Evolutionary conservation across 768 basidiomycete species (phyloP), one percentile per base, ranked within the genome.

Genomic region (Suillus lakei): DNA sequence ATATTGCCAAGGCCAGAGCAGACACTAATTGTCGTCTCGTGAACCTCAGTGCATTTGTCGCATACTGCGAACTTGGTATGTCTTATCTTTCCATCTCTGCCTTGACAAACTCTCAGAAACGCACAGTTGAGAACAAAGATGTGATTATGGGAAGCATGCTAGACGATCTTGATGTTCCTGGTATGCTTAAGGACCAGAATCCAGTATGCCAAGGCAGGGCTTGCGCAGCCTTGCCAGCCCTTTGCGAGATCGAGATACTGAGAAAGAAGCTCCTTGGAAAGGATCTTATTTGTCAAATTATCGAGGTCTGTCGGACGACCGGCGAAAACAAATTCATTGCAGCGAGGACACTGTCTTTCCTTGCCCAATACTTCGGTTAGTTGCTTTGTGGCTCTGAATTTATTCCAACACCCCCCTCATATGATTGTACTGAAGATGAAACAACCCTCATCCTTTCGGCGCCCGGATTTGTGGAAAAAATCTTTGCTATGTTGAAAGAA

Each of bases 221-320:
- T 39, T 77, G 76, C 68, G 69, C 67, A 8, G 77, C 66, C 50
- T 36, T 76, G 4, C 76, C 76, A 0, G 71, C 75, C 8, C 73
- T 76, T 44, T 77, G 71, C 65, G 72, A 74, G 43, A 62, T 66
- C 18, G 0, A 28, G 3, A 64, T 65, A 2, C 50, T 77, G 34
- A 69, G 50, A 44, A 26, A 32, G 0, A 55, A 53, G 18, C 34
- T 77, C 15, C 59, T 73, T 16, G 67, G 12, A 21, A 28, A 77
- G 1, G 54, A 55, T 18, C 71, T 74, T 32, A 16, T 76, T 65
- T 50, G 51, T 30, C 44, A 21, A 18, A 66, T 76, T 13, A 63
- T 77, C 50, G 34, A 64, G 6, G 53, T 70, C 2, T 76, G 70
- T 18, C 67, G 65, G 16, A 34, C 68, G 1, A 15, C 12, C 16